Evolutionary conservation across 2,329 filamentous ascomycete species (phyloP), one percentile per base, ranked within the genome.

Genomic region (Cucurbitaria berberidis): DNA sequence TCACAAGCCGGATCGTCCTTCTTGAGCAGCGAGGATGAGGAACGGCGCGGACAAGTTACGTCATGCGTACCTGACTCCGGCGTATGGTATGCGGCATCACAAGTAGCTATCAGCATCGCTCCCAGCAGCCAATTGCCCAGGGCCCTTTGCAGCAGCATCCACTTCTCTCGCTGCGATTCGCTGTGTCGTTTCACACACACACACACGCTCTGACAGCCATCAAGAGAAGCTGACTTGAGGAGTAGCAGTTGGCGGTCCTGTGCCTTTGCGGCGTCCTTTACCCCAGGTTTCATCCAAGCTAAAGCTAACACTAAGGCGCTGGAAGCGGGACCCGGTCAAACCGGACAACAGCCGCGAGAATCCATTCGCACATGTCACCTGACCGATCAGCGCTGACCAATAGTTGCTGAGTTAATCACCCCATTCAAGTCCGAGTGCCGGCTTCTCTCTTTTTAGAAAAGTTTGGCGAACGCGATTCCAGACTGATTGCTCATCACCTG

Each of bases 391-490:
- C 26, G 41, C 32, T 56, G 53, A 56, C 56, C 53, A 59, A 59
- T 59, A 52, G 27, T 7, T 29, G 49, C 32, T 49, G 49, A 48
- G 47, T 48, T 40, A 45, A 45, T 53, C 45, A 22, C 36, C 36
- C 19, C 21, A 21, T 22, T n/a, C 16, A 21, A 21, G 9, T 65
- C 68, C 67, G 66, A 69, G 57, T 24, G 63, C 60, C 68, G 64
- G 64, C 59, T 56, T 9, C 39, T 34, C 56, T 55, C 44, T 55
- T 53, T 62, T 48, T 51, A 59, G 55, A 57, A 68, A 68, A 69
- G 62, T 57, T 59, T 62, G 57, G 55, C 54, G 50, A 44, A 24
- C 43, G 49, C 57, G 53, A 48, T 15, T 27, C 30, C 49, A 38
- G 44, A 38, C 36, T 44, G 54, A 64, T 69, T 62, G 55, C 63